Base-by-base conservation (phyloP, 768 basidiomycete genomes). In the Mycena sanguinolenta region DNA sequence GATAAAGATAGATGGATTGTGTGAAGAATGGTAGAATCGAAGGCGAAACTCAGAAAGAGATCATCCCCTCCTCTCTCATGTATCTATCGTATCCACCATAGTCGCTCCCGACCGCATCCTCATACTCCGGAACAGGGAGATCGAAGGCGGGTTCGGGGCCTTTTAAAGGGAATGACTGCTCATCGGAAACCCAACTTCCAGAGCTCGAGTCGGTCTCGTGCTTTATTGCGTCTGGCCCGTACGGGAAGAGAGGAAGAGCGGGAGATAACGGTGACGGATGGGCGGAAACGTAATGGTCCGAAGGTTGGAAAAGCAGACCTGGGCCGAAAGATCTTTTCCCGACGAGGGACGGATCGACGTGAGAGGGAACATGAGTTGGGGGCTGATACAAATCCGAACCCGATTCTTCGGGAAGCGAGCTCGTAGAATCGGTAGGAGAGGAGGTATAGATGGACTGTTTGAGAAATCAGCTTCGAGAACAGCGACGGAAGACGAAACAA, bases 391-490 rank as follows among this genome's bases (percentile, higher is more conserved):
- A 77, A 42, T 77, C 75, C 21, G 77, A 65, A 44, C 70, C 63
- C 36, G 77, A 78, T 17, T 76, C 78, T 32, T 73, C 81, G 6
- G 80, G 81, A 58, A 81, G 80, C 9, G 78, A 82, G 16, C 80
- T 80, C 12, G 78, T 73, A 17, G 78, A 76, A 57, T 78, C 80
- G 34, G 74, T 72, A 9, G 81, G 76, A 9, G 82, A 76, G n/a
- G 85, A 81, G 2, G 83, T 81, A 69, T 85, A 87, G 58, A 89
- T 82, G 8, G 87, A 87, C 88, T 89, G 66, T n/a, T 25, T 14
- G 21, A 17, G 13, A 7, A 63, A 25, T 55, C 14, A 28, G 50
- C 16, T 58, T n/a, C n/a, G 1, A 58, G 13, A 21, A 17, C 25
- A 17, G 13, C 9, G 34, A 36, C 49, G 19, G 32, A 27, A 69